Conservation (phyloP, 2,329 filamentous ascomycete species). For the Cordyceps militaris region DNA sequence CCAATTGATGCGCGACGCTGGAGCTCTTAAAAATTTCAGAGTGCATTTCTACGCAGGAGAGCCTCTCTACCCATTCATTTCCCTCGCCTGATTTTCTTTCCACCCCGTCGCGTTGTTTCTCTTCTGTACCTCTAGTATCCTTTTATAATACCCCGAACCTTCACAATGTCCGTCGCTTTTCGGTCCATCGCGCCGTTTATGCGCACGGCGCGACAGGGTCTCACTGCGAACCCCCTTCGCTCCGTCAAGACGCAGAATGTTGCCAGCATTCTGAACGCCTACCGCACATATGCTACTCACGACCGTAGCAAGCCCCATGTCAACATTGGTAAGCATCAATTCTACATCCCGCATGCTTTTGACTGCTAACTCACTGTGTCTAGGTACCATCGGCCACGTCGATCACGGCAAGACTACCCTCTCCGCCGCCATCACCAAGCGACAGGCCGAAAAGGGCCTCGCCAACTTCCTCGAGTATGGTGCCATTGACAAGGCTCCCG, state of each 20-base stretch:
- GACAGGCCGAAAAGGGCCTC: conserved; percentile 88
- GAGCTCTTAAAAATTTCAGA: conserved; percentile 33
- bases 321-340: conserved; percentile 67
- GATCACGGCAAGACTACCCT: conserved; percentile 99
- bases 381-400: conserved; percentile 96
- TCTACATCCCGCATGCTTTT: not conserved
- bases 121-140: conserved; percentile 20
- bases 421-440: conserved; percentile 97
- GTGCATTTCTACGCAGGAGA: conserved; percentile 20
- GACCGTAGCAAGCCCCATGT: conserved; percentile 95
- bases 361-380: conserved; percentile 16
- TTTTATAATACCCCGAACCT: conserved; percentile 16
- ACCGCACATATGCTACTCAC: conserved; percentile 62
- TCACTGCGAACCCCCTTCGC: conserved; percentile 72
- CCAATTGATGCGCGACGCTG: conserved; percentile 14
- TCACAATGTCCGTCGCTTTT: conserved; percentile 73
- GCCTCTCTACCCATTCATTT: conserved; percentile 13
- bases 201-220: conserved; percentile 70
- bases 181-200: conserved; percentile 72
- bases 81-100: conserved; percentile 13
- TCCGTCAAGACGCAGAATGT: conserved; percentile 56
- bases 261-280: conserved; percentile 57
- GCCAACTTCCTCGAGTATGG: conserved; percentile 96
- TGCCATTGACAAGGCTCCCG: conserved; percentile 96
- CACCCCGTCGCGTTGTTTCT: conserved; percentile 20